Conservation (phyloP, 805 yeast genomes). For the Candida tibetensis region DNA sequence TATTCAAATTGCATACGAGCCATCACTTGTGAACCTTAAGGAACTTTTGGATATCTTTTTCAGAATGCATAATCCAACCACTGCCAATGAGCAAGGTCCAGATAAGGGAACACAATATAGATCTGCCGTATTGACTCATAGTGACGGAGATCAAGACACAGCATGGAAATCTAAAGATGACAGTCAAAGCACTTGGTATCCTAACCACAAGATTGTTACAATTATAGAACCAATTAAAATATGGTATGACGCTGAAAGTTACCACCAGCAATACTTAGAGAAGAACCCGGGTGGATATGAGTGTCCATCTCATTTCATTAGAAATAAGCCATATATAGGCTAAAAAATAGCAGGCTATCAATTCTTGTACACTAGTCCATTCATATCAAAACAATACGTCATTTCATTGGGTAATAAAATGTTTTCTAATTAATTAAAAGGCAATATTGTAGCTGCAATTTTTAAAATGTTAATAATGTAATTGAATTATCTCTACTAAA, state of each 20-base stretch:
- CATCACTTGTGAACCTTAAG: slow-evolving; percentile 52
- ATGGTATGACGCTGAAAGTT: slow-evolving; percentile 94
- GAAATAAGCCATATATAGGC: slow-evolving; percentile 49
- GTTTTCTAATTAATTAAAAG: neutral
- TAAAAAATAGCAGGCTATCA: neutral
- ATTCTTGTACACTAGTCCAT: neutral
- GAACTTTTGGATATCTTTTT: slow-evolving; percentile 81
- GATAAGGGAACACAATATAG: slow-evolving; percentile 90
- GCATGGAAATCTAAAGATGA: slow-evolving; percentile 48
- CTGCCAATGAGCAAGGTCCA: slow-evolving; percentile 77
- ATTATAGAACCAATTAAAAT: slow-evolving; percentile 60
- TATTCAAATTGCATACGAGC: slow-evolving; percentile 80
- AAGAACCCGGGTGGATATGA: slow-evolving; percentile 85
- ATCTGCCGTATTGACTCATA: slow-evolving; percentile 71
- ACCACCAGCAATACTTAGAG: slow-evolving; percentile 80
- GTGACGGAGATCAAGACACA: slow-evolving; percentile 44
- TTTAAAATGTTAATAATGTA: neutral
- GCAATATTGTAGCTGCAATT: neutral
- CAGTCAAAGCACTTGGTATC: slow-evolving; percentile 73
- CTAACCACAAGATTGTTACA: slow-evolving; percentile 66
- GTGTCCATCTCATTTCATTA: slow-evolving; percentile 83
- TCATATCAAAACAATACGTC: too few relatives aligned
- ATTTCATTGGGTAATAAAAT: neutral
- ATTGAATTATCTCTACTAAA: too few relatives aligned
- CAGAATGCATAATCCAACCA: slow-evolving; percentile 93